Evolutionary conservation across 331 rosid genomes (phyloP), one percentile per base, ranked within the genome.

Genomic region (Spiraea crenata): DNA sequence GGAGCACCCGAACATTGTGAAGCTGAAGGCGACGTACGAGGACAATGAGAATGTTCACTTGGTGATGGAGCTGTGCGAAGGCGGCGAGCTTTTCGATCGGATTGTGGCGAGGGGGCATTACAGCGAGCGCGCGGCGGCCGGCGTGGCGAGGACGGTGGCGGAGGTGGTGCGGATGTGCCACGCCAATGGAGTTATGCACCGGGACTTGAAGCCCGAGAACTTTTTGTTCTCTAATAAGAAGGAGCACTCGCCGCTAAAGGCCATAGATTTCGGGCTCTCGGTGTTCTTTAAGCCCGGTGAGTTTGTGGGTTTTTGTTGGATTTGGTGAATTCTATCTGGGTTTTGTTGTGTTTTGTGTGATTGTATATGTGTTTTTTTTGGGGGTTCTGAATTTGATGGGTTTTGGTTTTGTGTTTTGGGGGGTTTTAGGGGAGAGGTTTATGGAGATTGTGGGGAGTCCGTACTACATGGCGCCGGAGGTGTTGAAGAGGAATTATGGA

Each of bases 391-490:
- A 17, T 0, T 35, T 13, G 7, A 3, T 63, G 38, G 70, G 12
- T 51, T 39, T 10, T 44, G 19, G 6, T 37, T 76, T 41, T 11
- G 38, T 60, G 12, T 40, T 35, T 74, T 62, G 45, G 57, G 46
- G 20, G 31, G 31, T 25, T 74, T 67, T 46, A 93, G 99, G 97
- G 55, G 89, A 91, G 78, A 91, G 51, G 77, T 95, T 95, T 78
- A 74, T 86, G 17, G 96, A 95, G 91, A 91, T 91, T 72, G 99
- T 95, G 57, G 99, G 99, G 71, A 95, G 99, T 82, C 97, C 97
- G 34, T 95, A 95, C 73, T 95, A 95, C 63, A 91, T 95, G 97
- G 99, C 99, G 2, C 99, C 99, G 1, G 99, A 91, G 87, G 99
- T 95, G 48, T 75, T 95, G 93, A 95, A 81, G 71, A 74, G 96